These are phyloP conservation scores for Pythium brassicae DNA, from an alignment of 352 stramenopile genomes.

Conservation along the genomic window DNA sequence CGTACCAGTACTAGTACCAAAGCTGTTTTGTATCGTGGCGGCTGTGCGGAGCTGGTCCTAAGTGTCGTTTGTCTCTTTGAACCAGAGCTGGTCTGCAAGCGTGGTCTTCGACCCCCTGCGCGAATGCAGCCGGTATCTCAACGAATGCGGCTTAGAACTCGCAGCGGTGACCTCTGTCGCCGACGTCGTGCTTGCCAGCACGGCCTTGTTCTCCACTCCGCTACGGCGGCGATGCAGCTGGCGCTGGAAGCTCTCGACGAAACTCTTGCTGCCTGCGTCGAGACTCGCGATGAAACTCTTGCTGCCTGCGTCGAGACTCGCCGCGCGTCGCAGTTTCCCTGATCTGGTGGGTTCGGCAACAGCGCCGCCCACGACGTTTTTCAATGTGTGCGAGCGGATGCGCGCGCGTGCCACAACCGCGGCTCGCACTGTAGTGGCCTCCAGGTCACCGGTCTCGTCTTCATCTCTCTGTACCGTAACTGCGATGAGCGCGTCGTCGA, in stretches of 20 bases:
- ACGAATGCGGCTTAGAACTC: not conserved
- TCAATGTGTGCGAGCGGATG: too few species aligned
- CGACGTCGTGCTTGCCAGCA: too few species aligned
- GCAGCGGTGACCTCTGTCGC: too few species aligned
- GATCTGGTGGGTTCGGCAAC: too few species aligned
- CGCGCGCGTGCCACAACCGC: too few species aligned
- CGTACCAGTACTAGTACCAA: too few species aligned
- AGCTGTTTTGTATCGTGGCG: too few species aligned
- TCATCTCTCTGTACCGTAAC: not conserved
- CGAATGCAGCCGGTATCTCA: slow-evolving; percentile 4
- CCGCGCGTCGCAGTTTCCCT: too few species aligned
- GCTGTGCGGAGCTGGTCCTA: too few species aligned
- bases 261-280: not conserved
- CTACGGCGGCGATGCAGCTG: not conserved
- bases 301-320: not conserved
- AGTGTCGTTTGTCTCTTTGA: not conserved
- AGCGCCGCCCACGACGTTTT: too few species aligned
- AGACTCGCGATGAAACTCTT: slow-evolving; percentile 1
- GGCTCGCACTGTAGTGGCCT: too few species aligned
- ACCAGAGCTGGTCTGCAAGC: slow-evolving; percentile 17
- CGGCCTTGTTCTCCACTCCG: not conserved
- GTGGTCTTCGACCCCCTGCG: slow-evolving; percentile 2
- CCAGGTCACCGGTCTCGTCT: not conserved
- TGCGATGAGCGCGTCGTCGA: slow-evolving; percentile 4
- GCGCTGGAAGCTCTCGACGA: not conserved